A percentile compares a stretch with the other conserved stretches of the same genome.
Evolutionary conservation across 2,329 filamentous ascomycete genomes (phyloP).

Genomic region (Tolypocladium tropicale): DNA sequence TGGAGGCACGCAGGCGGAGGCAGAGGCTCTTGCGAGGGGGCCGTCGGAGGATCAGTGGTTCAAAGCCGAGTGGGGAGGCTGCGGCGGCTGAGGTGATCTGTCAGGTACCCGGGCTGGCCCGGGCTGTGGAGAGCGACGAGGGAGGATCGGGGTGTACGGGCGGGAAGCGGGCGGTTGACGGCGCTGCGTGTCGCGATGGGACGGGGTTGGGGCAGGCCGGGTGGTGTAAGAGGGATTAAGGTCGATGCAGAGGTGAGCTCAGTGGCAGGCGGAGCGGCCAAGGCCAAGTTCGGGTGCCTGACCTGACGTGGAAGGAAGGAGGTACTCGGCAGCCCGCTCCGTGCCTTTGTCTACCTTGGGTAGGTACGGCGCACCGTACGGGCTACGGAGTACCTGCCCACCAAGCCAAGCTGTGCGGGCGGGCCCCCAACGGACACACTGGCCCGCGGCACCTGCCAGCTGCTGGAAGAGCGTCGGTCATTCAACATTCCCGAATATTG

Average conservation of each 20-base stretch:
- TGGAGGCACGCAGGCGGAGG: background rate
- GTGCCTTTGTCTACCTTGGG: no score
- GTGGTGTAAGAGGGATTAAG: background rate
- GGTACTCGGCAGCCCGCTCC: no score
- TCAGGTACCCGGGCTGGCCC: conserved; percentile 3
- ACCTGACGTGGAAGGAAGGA: no score
- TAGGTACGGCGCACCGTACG: no score
- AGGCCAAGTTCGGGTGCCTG: no score
- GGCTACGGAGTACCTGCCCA: no score
- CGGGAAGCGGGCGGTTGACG: background rate
- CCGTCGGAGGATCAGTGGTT: background rate
- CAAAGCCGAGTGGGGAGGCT: background rate
- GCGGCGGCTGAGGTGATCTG: conserved; percentile 2
- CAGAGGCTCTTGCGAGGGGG: background rate
- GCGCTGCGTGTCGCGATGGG: background rate
- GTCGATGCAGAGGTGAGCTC: background rate
- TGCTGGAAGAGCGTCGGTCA: no score
- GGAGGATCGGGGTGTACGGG: background rate
- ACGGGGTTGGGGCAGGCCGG: background rate
- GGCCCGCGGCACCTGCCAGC: no score
- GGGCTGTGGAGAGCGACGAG: background rate
- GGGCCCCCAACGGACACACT: no score
- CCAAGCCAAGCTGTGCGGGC: no score
- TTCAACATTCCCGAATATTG: no score
- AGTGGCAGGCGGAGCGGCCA: no score